Evolutionary conservation across 1,139 yeast species (phyloP).

Genomic region (Lizanozyma gosingica): DNA sequence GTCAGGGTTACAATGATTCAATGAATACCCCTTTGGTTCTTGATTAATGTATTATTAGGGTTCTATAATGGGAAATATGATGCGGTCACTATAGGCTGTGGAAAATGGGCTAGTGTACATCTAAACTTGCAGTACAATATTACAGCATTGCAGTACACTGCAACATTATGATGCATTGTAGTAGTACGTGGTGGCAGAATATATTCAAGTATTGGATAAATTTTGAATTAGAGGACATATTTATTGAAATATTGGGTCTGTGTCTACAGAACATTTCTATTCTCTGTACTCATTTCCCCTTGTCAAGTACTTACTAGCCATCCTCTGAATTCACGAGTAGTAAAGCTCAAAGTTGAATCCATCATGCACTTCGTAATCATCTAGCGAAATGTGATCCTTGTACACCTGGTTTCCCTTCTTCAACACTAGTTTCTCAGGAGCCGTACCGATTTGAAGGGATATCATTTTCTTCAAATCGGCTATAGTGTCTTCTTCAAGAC

Average conservation of each 20-base stretch:
- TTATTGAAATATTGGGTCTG: too few species aligned
- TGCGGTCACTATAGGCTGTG: background rate
- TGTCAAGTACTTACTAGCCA: too few species aligned
- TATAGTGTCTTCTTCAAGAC: slow-evolving; percentile 76
- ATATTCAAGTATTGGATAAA: too few species aligned
- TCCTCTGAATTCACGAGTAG: slow-evolving; percentile 34
- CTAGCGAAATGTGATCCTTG: slow-evolving; percentile 84
- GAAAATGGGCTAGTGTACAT: too few species aligned
- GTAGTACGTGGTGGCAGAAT: too few species aligned
- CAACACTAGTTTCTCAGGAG: slow-evolving; percentile 52
- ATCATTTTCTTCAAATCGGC: slow-evolving; percentile 86
- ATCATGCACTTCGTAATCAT: slow-evolving; percentile 89
- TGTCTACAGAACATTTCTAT: too few species aligned
- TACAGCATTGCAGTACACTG: too few species aligned
- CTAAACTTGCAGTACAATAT: background rate
- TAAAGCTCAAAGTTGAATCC: slow-evolving; percentile 84
- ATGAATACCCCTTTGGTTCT: background rate
- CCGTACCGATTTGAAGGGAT: slow-evolving; percentile 74
- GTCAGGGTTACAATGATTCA: too few species aligned
- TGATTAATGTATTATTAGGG: background rate
- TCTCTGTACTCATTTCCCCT: too few species aligned
- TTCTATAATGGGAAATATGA: background rate
- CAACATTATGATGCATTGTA: too few species aligned
- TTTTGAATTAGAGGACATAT: too few species aligned
- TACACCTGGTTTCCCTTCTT: slow-evolving; percentile 74